phyloP scores from a whole-genome alignment of 257 asterid species.

The Knoxia roxburghii region DNA sequence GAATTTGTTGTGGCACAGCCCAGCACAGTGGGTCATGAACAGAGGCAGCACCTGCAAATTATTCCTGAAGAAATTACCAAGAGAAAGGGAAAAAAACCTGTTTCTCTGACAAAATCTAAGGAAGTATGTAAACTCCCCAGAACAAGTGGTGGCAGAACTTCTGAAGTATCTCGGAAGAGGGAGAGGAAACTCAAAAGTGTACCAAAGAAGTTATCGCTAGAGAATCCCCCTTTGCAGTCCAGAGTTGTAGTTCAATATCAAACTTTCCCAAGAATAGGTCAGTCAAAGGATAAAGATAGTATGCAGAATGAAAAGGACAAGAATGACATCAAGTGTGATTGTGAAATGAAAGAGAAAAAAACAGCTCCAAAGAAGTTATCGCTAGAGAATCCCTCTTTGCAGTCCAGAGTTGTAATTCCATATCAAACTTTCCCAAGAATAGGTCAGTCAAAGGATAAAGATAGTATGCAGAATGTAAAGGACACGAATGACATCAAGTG shows the following conservation, averaged over 20 bases:
- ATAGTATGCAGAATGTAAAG: constrained; percentile 13
- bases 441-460: constrained; percentile 36
- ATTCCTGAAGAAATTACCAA: constrained; percentile 17
- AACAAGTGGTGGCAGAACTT: constrained; percentile 16
- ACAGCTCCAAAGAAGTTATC: constrained; percentile 4
- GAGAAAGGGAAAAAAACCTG: constrained; percentile 38
- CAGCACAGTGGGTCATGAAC: constrained; percentile 16
- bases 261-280: constrained; percentile 17
- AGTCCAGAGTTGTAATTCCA: neutral
- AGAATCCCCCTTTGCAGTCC: constrained; percentile 10
- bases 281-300: constrained; percentile 35
- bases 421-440: constrained; percentile 7
- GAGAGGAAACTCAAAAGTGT: constrained; percentile 9
- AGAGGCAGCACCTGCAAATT: constrained; percentile 11
- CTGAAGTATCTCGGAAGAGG: constrained; percentile 27
- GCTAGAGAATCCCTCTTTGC: constrained; percentile 17
- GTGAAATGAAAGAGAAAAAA: no score
- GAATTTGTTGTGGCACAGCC: constrained; percentile 8
- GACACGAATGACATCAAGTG: constrained; percentile 22
- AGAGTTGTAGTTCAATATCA: constrained; percentile 2
- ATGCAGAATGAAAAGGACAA: no score
- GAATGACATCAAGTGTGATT: no score
- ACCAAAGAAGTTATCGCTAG: constrained; percentile 12
- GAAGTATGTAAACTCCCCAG: constrained; percentile 25
- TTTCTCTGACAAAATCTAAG: constrained; percentile 29